Conservation (phyloP, 768 basidiomycete genomes). For the Rhodocollybia butyracea region DNA sequence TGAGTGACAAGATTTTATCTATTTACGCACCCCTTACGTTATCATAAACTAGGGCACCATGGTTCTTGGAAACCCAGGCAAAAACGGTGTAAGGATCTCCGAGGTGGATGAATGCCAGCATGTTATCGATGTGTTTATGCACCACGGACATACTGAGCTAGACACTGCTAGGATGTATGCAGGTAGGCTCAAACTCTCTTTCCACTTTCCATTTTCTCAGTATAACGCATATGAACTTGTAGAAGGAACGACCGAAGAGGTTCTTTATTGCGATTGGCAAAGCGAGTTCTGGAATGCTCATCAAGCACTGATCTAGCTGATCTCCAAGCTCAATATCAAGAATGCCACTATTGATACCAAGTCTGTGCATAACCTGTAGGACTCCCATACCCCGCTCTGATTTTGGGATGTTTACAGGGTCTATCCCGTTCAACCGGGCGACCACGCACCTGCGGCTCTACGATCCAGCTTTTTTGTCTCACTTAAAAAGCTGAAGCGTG, state of each 20-base stretch:
- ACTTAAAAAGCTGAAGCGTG: constrained; percentile 25
- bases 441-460: constrained; percentile 33
- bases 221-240: too few species aligned
- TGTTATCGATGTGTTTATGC: constrained; percentile 42
- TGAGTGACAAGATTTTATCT: constrained; percentile 1
- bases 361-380: constrained; percentile 19
- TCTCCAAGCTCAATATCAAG: constrained; percentile 38
- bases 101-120: constrained; percentile 35
- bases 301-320: constrained; percentile 28
- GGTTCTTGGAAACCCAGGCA: constrained; percentile 30
- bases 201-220: neutral
- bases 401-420: constrained; percentile 24
- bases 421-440: constrained; percentile 35
- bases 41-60: neutral
- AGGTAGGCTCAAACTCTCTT: neutral
- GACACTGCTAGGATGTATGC: constrained; percentile 50
- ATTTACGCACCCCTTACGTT: neutral
- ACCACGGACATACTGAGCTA: constrained; percentile 39
- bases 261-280: too few species aligned
- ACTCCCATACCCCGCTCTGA: neutral
- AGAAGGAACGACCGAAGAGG: constrained; percentile 47
- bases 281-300: too few species aligned
- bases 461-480: constrained; percentile 35
- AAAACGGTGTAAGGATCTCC: constrained; percentile 36
- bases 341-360: constrained; percentile 47